Evolutionary conservation across 1,284 basidiomycete species (phyloP).

Genomic region (Heterobasidion annosum): DNA sequence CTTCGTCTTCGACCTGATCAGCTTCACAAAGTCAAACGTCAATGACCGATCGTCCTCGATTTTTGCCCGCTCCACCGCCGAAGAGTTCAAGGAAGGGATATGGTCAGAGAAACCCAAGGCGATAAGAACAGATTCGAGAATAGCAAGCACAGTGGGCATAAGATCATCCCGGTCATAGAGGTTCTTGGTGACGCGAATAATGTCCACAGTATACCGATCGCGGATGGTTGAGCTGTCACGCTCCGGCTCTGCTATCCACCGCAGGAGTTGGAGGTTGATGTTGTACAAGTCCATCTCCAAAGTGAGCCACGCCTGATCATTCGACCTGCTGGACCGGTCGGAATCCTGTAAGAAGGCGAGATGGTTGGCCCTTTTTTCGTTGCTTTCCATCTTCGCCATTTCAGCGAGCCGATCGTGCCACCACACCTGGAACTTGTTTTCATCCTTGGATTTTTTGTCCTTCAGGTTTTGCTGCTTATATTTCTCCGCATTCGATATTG

Average conservation of each 20-base stretch:
- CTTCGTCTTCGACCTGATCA: conserved; percentile 36
- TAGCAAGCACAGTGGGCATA: conserved; percentile 26
- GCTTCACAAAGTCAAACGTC: conserved; percentile 47
- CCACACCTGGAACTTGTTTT: conserved; percentile 31
- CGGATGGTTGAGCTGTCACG: conserved; percentile 24
- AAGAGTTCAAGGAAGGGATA: conserved; percentile 16
- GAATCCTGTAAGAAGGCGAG: conserved; percentile 11
- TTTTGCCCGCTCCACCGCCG: conserved; percentile 6
- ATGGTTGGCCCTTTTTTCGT: conserved; percentile 19
- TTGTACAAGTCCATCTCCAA: conserved; percentile 43
- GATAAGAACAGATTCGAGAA: conserved; percentile 29
- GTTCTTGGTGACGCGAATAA: conserved; percentile 38
- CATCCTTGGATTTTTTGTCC: conserved; percentile 31
- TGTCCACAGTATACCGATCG: conserved; percentile 34
- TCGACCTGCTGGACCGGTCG: conserved; percentile 26
- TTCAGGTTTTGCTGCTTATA: conserved; percentile 34
- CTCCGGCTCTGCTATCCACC: conserved; percentile 35
- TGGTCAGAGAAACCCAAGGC: conserved; percentile 38
- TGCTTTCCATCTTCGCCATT: conserved; percentile 20
- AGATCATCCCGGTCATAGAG: conserved; percentile 26
- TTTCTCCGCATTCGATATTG: conserved; percentile 27
- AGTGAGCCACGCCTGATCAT: conserved; percentile 30
- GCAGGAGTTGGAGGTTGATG: conserved; percentile 39
- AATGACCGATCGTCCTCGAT: conserved; percentile 19
- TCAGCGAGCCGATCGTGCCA: conserved; percentile 36